Conservation (phyloP, 192 early-diverging fungal genomes). For the Rhizophlyctis rosea region DNA sequence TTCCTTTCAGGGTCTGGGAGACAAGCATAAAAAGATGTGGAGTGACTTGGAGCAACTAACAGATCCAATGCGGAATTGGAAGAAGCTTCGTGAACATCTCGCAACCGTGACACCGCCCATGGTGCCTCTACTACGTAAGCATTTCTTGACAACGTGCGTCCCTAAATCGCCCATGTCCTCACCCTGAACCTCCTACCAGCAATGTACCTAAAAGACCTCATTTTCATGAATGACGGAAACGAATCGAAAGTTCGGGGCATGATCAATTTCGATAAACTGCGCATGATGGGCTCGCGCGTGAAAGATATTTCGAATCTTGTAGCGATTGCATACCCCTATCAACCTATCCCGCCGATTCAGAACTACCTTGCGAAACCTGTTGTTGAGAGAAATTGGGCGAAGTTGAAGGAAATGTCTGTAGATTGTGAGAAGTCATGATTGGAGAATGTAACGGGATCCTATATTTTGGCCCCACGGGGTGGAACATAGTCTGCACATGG, state of each 20-base stretch:
- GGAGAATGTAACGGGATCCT: too few species aligned
- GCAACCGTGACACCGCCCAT: slow-evolving; percentile 46
- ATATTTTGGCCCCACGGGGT: too few species aligned
- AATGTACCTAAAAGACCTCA: slow-evolving; percentile 60
- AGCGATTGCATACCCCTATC: slow-evolving; percentile 41
- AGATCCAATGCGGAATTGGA: slow-evolving; percentile 64
- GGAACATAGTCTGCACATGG: too few species aligned
- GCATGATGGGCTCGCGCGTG: slow-evolving; percentile 61
- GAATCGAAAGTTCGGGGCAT: slow-evolving; percentile 46
- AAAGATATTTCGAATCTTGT: slow-evolving; percentile 47
- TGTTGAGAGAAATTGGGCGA: slow-evolving; percentile 45
- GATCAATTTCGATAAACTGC: slow-evolving; percentile 64
- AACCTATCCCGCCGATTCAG: slow-evolving; percentile 44
- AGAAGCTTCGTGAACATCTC: slow-evolving; percentile 50
- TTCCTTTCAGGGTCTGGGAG: slow-evolving; percentile 34
- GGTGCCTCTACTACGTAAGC: slow-evolving; percentile 60
- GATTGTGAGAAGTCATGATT: slow-evolving; percentile 48
- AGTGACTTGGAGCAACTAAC: slow-evolving; percentile 50
- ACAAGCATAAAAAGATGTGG: slow-evolving; percentile 46
- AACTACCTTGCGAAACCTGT: slow-evolving; percentile 61
- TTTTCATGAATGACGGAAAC: slow-evolving; percentile 67
- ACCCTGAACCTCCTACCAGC: slow-evolving; percentile 31
- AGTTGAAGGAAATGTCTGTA: slow-evolving; percentile 54
- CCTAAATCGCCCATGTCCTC: neutral
- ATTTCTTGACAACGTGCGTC: neutral